These are phyloP conservation scores for Helicostylum pulchrum DNA, from an alignment of 192 early-diverging fungal genomes.

Conservation along the genomic window DNA sequence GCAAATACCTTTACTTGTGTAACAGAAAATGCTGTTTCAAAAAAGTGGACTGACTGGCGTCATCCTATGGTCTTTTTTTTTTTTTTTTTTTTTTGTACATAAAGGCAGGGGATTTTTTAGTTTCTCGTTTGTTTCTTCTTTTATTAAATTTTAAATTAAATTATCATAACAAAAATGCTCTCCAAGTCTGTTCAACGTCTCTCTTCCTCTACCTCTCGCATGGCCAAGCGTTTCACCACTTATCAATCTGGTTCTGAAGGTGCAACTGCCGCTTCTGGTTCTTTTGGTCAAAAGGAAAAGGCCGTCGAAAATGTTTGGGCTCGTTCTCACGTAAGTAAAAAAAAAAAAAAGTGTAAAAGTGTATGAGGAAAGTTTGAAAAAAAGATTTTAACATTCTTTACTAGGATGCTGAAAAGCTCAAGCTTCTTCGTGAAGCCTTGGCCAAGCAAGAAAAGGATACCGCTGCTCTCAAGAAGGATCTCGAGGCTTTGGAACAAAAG, in stretches of 20 bases:
- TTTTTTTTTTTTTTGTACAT: no score
- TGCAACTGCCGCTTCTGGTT: constrained; percentile 20
- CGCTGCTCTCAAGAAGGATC: constrained; percentile 25
- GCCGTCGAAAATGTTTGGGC: constrained; percentile 40
- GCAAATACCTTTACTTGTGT: no score
- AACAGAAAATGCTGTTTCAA: no score
- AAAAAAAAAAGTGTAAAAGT: no score
- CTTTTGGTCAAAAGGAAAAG: constrained; percentile 38
- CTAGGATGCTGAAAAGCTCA: constrained; percentile 40
- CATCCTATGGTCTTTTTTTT: no score
- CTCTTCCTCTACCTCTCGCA: constrained; percentile 1
- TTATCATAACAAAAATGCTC: background rate
- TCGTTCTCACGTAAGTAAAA: constrained; percentile 31
- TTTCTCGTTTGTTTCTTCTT: background rate
- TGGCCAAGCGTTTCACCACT: constrained; percentile 6
- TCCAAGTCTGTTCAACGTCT: constrained; percentile 14
- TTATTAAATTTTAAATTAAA: background rate
- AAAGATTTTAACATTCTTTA: no score
- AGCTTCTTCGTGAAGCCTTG: constrained; percentile 32
- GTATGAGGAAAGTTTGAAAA: no score
- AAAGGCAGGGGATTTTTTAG: background rate
- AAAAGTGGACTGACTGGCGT: no score
- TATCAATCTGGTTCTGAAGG: constrained; percentile 18
- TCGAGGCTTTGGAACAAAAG: constrained; percentile 29
- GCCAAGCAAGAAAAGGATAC: constrained; percentile 30